Conservation (phyloP, 2,329 filamentous ascomycete species). For the Beauveria scarabaeidicola region DNA sequence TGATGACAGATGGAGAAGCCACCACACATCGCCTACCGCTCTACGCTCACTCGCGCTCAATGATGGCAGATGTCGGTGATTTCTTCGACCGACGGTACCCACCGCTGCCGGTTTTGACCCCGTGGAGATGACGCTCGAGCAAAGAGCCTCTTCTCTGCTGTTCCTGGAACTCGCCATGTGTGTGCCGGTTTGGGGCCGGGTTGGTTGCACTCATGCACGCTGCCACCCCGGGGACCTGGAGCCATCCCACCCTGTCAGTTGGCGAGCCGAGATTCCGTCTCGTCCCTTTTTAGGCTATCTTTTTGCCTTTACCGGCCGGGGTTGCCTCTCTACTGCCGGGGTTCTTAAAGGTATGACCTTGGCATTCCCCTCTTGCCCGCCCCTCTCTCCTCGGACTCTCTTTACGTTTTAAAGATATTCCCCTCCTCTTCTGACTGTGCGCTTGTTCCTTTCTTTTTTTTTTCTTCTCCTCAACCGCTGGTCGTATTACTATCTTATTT, state of each 20-base stretch:
- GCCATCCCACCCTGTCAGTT: not conserved
- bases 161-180: not conserved
- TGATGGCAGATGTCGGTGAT: not conserved
- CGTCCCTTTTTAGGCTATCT: not conserved
- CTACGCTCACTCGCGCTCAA: not conserved
- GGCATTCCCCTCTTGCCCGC: slow-evolving; percentile 7
- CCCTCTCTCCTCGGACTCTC: slow-evolving; percentile 2
- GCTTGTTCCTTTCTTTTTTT: slow-evolving; percentile 15
- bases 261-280: slow-evolving; percentile 10
- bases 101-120: slow-evolving; percentile 3
- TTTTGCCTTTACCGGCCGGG: not conserved
- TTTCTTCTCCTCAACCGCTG: slow-evolving; percentile 20
- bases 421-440: slow-evolving; percentile 14
- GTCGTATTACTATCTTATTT: slow-evolving; percentile 21
- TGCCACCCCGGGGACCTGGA: not conserved
- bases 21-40: too few relatives aligned
- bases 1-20: too few relatives aligned
- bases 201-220: not conserved
- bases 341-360: slow-evolving; percentile 10
- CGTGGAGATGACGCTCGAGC: not conserved
- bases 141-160: not conserved
- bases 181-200: not conserved
- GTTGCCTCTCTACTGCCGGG: not conserved
- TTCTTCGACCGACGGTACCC: not conserved
- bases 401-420: slow-evolving; percentile 11